phyloP scores from a whole-genome alignment of 2,329 filamentous ascomycete species.

The Penicillium sp. region DNA sequence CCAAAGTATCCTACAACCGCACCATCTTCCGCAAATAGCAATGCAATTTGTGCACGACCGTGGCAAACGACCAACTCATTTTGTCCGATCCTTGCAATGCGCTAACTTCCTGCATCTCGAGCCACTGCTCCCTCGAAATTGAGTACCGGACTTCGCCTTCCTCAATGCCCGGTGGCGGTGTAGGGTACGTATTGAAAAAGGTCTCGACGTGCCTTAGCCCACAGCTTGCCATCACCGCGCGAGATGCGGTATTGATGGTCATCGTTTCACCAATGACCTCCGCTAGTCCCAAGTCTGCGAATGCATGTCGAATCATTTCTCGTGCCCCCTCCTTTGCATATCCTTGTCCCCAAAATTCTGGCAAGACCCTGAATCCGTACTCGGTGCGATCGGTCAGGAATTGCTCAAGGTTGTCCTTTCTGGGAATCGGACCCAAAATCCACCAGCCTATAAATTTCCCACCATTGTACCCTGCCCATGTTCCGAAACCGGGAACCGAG shows the following conservation, averaged over 20 bases:
- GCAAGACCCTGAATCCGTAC: constrained; percentile 12
- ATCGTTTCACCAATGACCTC: constrained; percentile 19
- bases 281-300: constrained; percentile 11
- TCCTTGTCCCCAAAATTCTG: constrained; percentile 12
- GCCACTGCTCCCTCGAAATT: neutral
- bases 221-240: constrained; percentile 9
- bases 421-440: neutral
- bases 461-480: neutral
- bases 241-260: constrained; percentile 12
- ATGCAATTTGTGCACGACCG: neutral
- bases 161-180: constrained; percentile 13
- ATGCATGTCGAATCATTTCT: constrained; percentile 11
- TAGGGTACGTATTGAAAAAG: constrained; percentile 15
- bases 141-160: constrained; percentile 12
- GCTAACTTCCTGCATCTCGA: neutral
- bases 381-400: constrained; percentile 9
- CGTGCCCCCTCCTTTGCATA: constrained; percentile 14
- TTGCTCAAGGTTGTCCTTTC: constrained; percentile 9
- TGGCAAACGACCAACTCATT: neutral
- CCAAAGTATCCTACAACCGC: neutral
- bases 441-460: neutral
- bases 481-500: neutral
- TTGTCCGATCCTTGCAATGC: neutral
- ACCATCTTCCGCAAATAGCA: neutral
- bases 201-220: constrained; percentile 12